Percentiles rank a stretch among this genome's conserved stretches.
phyloP scores from a whole-genome alignment of 441 rosid genomes.

The Gossypium schwendimanii region DNA sequence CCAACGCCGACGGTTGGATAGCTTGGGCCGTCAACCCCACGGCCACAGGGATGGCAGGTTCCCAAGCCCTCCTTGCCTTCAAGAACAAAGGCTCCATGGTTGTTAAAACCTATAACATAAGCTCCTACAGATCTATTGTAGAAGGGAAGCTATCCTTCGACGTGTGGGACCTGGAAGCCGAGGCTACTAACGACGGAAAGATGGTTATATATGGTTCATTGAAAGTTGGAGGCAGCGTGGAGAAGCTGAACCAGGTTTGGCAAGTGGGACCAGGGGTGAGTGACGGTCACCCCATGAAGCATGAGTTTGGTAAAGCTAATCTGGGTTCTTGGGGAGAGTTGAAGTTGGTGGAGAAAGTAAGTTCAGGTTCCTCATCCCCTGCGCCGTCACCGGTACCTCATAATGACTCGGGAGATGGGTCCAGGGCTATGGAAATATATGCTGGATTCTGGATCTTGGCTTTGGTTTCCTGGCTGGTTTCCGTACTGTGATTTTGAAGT shows the following conservation, averaged over 20 bases:
- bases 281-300: constrained; percentile 29
- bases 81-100: constrained; percentile 24
- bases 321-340: constrained; percentile 19
- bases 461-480: neutral
- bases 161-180: constrained; percentile 40
- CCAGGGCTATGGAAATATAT: constrained; percentile 1
- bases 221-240: constrained; percentile 38
- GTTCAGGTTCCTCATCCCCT: constrained; percentile 1
- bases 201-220: constrained; percentile 42
- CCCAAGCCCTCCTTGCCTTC: constrained; percentile 62
- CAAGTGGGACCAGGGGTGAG: constrained; percentile 52
- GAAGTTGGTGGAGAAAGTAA: constrained; percentile 12
- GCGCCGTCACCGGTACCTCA: neutral
- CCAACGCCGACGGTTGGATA: constrained; percentile 48
- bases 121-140: constrained; percentile 15
- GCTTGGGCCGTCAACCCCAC: constrained; percentile 77
- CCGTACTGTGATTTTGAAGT: neutral
- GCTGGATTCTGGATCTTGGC: constrained; percentile 24
- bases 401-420: constrained; percentile 17
- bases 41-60: constrained; percentile 45
- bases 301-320: constrained; percentile 26
- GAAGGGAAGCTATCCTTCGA: constrained; percentile 39
- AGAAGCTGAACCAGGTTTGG: constrained; percentile 68
- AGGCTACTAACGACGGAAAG: constrained; percentile 16
- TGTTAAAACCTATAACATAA: constrained; percentile 45